Base-by-base conservation (phyloP, 2,329 filamentous ascomycete species). In the Pezicula neosporulosa region DNA sequence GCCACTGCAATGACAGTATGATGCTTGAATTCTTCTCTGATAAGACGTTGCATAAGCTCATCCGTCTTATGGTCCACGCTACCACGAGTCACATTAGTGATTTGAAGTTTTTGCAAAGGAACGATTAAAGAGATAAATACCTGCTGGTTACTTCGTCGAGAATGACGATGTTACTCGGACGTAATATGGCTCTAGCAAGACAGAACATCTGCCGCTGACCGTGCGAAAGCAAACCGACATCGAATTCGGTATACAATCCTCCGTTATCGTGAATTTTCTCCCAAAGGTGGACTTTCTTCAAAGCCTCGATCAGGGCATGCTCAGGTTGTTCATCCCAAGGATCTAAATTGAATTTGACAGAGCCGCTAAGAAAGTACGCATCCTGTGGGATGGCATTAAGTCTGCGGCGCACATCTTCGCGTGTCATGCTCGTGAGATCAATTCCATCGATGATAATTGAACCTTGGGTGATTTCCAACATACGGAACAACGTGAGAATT, bases 11-110 rank as follows among this genome's bases (percentile, higher is more conserved):
- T 60, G 15, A 86, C 75, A 2, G 83, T 86, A 60, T 80, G 77
- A 4, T 69, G 69, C 2, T 66, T 64, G 60, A 86, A 83, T 21
- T 72, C 72, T 43, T 74, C 68, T 1, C 76, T 71, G 52, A 85
- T 76, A 21, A 84, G 67, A 8, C 70, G 67, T 59, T 83, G 78
- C 65, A 85, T 78, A 12, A 73, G 66, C 43, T 73, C 69, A 51
- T 85, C 81, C 1, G 81, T 82, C 52, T 76, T 72, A n/a, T 68
- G 66, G 56, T 85, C 82, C 41, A 85, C 75, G 49, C 35, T 24
- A 24, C 21, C 21, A 24, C 21, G 6, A 24, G 21, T 24, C 21
- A 24, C 21, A 24, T 24, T 24, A 24, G 21, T 24, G 21, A 24
- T 24, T 24, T 24, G 21, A 24, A 24, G 21, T 24, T 24, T 24